Conservation (phyloP, 805 yeast genomes). For the Wickerhamomyces canadensis region DNA sequence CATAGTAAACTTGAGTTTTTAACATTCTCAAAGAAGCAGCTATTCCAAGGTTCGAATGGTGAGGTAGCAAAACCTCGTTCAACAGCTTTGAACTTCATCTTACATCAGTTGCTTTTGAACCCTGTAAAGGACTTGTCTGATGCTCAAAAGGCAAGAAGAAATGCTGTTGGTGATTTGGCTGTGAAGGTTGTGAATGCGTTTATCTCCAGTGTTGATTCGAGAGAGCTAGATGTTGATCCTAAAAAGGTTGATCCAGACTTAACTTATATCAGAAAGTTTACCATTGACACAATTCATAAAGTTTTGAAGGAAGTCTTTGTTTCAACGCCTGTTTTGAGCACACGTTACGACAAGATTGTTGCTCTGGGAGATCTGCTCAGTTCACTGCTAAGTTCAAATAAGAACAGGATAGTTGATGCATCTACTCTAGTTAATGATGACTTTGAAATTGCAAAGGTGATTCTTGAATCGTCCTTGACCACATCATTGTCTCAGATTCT, state of each 20-base stretch:
- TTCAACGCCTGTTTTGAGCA: conserved; percentile 31
- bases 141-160: conserved; percentile 43
- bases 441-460: conserved; percentile 55
- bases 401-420: conserved; percentile 15
- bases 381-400: conserved; percentile 21
- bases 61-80: conserved; percentile 60
- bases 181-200: conserved; percentile 56
- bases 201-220: conserved; percentile 45
- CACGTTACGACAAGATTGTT: conserved; percentile 48
- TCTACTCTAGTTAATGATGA: conserved; percentile 50
- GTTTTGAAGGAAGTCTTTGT: conserved; percentile 48
- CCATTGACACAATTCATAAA: conserved; percentile 62
- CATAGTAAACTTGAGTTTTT: conserved; percentile 78
- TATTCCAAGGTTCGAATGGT: conserved; percentile 14
- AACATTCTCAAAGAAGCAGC: conserved; percentile 60
- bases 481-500: conserved; percentile 51
- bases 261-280: conserved; percentile 66
- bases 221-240: conserved; percentile 31
- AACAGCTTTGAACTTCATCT: conserved; percentile 68
- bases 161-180: conserved; percentile 56
- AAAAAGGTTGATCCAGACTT: conserved; percentile 61
- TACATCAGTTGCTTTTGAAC: conserved; percentile 56
- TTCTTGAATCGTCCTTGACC: conserved; percentile 65
- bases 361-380: conserved; percentile 26
- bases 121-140: conserved; percentile 9